Percentiles rank a stretch among this genome's conserved stretches.
phyloP scores from a whole-genome alignment of 805 yeast genomes.

The Suhomyces sp. region DNA sequence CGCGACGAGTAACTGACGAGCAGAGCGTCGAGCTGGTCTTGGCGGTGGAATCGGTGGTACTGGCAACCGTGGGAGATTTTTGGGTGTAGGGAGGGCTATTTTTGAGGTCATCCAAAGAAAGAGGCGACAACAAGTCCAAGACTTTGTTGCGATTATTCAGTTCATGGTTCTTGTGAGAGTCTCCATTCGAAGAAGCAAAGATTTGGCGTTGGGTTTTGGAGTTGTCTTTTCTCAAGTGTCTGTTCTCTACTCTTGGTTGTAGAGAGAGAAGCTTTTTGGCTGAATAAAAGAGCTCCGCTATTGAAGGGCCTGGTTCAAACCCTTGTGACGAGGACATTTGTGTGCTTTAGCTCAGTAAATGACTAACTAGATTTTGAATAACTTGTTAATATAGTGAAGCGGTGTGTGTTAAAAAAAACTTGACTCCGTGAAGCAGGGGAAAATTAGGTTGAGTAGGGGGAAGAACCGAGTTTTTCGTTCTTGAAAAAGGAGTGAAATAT shows the following conservation, averaged over 20 bases:
- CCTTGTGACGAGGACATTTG: conserved; percentile 6
- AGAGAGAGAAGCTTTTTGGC: conserved; percentile 39
- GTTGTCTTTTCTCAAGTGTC: conserved; percentile 36
- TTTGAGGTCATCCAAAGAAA: conserved; percentile 36
- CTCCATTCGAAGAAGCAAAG: neutral
- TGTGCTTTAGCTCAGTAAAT: neutral
- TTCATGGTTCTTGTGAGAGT: neutral
- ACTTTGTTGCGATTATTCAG: conserved; percentile 19
- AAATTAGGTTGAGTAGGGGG: neutral
- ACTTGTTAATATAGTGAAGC: neutral
- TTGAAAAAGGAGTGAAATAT: neutral
- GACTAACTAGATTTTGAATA: neutral
- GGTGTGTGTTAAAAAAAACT: neutral
- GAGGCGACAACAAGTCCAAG: conserved; percentile 40
- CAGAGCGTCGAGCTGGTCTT: neutral
- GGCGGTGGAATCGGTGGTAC: neutral
- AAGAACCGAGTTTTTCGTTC: neutral
- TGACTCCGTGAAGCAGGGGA: neutral
- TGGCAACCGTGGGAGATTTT: conserved; percentile 2
- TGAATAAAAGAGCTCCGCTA: conserved; percentile 40
- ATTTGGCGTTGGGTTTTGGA: conserved; percentile 21
- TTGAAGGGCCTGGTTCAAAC: conserved; percentile 30
- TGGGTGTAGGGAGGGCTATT: conserved; percentile 14
- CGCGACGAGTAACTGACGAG: neutral
- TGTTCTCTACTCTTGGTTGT: conserved; percentile 39